These are phyloP conservation scores for Neurospora sp. DNA, from an alignment of 495 filamentous ascomycete species.

Conservation along the genomic window DNA sequence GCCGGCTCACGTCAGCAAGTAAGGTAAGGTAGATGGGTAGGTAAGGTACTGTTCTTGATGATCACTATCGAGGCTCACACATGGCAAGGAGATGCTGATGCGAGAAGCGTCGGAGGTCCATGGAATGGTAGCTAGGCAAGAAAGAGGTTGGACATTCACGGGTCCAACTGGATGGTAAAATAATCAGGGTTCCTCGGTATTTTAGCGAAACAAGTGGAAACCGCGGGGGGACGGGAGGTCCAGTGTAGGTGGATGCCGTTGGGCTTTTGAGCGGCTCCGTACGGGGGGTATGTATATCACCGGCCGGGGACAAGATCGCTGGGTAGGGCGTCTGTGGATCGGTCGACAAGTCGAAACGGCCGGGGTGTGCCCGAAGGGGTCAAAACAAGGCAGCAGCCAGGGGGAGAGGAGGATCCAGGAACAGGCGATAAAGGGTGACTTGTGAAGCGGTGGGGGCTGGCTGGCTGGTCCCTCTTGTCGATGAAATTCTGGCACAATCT, in stretches of 20 bases:
- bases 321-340: conserved; percentile 4
- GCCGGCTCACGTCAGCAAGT: conserved; percentile 5
- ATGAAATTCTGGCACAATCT: conserved; percentile 19
- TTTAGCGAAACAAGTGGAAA: background rate
- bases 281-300: conserved; percentile 6
- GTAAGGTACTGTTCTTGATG: background rate
- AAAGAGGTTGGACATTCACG: conserved; percentile 4
- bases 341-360: conserved; percentile 15
- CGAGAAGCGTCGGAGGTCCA: conserved; percentile 14
- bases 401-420: conserved; percentile 3
- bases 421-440: conserved; percentile 19
- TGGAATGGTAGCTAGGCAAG: conserved; percentile 7
- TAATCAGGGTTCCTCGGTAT: background rate
- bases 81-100: conserved; percentile 15
- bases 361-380: conserved; percentile 2
- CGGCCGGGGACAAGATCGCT: background rate
- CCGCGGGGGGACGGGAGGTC: background rate
- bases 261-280: background rate
- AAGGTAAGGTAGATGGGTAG: background rate
- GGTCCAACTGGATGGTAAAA: conserved; percentile 4
- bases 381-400: conserved; percentile 14
- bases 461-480: conserved; percentile 11
- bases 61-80: conserved; percentile 19
- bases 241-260: background rate
- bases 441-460: conserved; percentile 7